These are phyloP conservation scores for Pyronema omphalodes DNA, from an alignment of 495 filamentous ascomycete genomes.

Conservation along the genomic window DNA sequence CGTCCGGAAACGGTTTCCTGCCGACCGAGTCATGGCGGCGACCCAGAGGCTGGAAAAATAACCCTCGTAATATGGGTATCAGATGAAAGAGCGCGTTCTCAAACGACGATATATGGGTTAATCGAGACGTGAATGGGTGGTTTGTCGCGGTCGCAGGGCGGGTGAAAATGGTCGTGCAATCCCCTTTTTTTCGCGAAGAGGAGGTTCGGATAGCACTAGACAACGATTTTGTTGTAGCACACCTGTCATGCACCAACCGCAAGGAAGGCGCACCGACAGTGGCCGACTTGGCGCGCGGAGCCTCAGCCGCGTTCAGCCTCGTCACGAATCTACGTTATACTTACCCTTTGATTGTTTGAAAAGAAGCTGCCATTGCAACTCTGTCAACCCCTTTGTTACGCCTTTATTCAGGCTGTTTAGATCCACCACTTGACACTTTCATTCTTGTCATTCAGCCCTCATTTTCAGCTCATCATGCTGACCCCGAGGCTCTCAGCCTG, in stretches of 20 bases:
- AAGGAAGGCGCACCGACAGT: too few relatives aligned
- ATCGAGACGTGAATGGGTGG: conserved; percentile 16
- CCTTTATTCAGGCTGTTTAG: too few relatives aligned
- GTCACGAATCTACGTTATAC: too few relatives aligned
- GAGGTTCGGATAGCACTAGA: not conserved
- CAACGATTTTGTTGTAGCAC: not conserved
- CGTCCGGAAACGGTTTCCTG: conserved; percentile 39
- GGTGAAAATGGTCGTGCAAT: not conserved
- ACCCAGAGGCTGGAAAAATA: conserved; percentile 20
- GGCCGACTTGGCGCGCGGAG: too few relatives aligned
- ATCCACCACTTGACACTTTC: too few relatives aligned
- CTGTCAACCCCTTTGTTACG: too few relatives aligned
- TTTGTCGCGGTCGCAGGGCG: conserved; percentile 22
- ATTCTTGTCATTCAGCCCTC: too few relatives aligned
- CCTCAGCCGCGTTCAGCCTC: too few relatives aligned
- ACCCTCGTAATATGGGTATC: conserved; percentile 17
- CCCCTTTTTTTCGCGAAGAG: conserved; percentile 4
- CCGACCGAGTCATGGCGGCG: conserved; percentile 25
- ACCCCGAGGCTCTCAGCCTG: too few relatives aligned
- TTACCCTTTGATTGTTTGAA: too few relatives aligned
- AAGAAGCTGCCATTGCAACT: too few relatives aligned
- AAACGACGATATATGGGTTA: conserved; percentile 13
- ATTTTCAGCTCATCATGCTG: too few relatives aligned
- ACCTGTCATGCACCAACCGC: not conserved
- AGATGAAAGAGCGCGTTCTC: conserved; percentile 20